Evolutionary conservation across 2,329 filamentous ascomycete genomes (phyloP).

Genomic region (Aspergillus sp.): DNA sequence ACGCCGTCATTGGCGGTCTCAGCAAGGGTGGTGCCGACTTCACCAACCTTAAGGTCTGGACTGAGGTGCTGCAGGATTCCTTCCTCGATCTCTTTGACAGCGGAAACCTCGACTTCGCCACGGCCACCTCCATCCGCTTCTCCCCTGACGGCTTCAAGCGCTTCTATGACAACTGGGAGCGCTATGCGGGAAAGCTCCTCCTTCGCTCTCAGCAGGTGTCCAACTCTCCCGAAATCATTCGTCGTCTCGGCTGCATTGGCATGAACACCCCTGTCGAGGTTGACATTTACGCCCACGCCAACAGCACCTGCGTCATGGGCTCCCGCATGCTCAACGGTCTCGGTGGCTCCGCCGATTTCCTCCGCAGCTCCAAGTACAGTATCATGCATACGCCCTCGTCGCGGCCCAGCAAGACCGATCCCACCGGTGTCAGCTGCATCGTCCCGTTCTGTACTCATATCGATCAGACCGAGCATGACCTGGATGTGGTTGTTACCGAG

Average conservation of each 20-base stretch:
- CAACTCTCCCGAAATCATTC: constrained; percentile 88
- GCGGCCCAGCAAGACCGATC: constrained; percentile 77
- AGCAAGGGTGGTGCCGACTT: constrained; percentile 72
- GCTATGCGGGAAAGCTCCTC: constrained; percentile 76
- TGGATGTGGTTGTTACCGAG: constrained; percentile 81
- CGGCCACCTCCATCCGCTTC: constrained; percentile 85
- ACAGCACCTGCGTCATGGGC: constrained; percentile 86
- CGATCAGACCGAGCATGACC: constrained; percentile 89
- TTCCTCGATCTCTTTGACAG: constrained; percentile 92
- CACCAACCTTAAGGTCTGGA: constrained; percentile 87
- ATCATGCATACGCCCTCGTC: constrained; percentile 92
- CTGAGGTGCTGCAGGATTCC: constrained; percentile 86
- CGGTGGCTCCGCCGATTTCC: constrained; percentile 77
- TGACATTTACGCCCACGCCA: constrained; percentile 91
- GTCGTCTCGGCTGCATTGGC: constrained; percentile 79
- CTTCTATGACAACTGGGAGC: constrained; percentile 83
- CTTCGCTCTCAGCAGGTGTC: constrained; percentile 84
- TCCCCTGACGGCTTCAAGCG: constrained; percentile 86
- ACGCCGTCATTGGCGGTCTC: constrained; percentile 83
- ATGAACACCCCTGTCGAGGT: constrained; percentile 96
- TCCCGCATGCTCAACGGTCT: constrained; percentile 84
- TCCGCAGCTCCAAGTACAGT: constrained; percentile 74
- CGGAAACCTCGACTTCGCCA: constrained; percentile 83
- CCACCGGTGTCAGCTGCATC: constrained; percentile 77
- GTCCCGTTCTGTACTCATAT: constrained; percentile 93